Evolutionary conservation across 2,329 filamentous ascomycete species (phyloP), one percentile per base, ranked within the genome.

Genomic region (Coniochaeta ligniaria): DNA sequence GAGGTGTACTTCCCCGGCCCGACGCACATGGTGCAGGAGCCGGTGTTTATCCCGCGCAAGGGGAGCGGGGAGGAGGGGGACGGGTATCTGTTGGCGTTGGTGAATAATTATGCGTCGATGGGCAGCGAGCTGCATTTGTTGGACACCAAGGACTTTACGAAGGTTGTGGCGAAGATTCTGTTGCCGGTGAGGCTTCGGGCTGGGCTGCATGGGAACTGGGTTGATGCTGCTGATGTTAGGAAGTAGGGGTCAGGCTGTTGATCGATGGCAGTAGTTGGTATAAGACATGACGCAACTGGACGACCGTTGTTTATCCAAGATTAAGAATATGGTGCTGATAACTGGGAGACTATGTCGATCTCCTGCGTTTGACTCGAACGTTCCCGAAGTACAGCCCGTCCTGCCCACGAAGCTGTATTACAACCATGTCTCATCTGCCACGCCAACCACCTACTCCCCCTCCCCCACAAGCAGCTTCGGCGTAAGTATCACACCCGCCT

Each of bases 21-120:
- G 0, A 71, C 61, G 35, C 71, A 70, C 35, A 69, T 74, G 4
- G 74, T 78, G 31, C 76, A 79, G 64, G 78, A 80, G 59, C 77
- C 76, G 0, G 70, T 76, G 0, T 80, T 79, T 36, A 71, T 80
- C 8, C 76, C 77, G 0, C 66, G 72, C 14, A 61, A 66, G 0
- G 66, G 68, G 1, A 68, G 69, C 26, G 71, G 66, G 0, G 62
- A 60, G 2, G 76, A 79, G 61, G 76, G 75, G 1, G 75, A 79
- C 50, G 77, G 77, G 0, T 79, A 74, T 64, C 69, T 66, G 64
- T 70, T 79, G n/a, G 74, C 72, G n/a, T 61, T 71, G 61, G 65
- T 72, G 20, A 67, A 73, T 43, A 64, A 66, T 59, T 64, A 63
- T 58, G 57, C 60, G 45, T 62, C 57, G n/a, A 62, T 64, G 63